Percentiles rank a stretch among this genome's conserved stretches.
Evolutionary conservation across 495 filamentous ascomycete genomes (phyloP).

Genomic region (Penicillium antarcticum): DNA sequence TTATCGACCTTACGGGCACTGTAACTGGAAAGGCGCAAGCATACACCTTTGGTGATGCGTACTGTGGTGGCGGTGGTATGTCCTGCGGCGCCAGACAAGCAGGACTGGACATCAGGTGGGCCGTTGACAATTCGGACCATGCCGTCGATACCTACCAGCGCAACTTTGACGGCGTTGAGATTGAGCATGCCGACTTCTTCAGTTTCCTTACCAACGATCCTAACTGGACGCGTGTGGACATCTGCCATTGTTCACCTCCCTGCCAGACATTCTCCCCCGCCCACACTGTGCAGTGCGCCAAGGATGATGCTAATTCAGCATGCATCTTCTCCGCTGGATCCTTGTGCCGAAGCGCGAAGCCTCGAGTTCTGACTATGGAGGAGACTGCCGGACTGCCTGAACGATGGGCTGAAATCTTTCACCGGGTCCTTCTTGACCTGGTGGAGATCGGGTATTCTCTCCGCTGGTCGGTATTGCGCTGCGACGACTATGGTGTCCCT

Average conservation of each 20-base stretch:
- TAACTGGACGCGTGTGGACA: conserved; percentile 51
- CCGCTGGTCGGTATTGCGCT: conserved; percentile 51
- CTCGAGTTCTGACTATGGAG: conserved; percentile 78
- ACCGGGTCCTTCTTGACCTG: conserved; percentile 61
- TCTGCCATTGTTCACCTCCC: conserved; percentile 78
- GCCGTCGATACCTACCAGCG: conserved; percentile 54
- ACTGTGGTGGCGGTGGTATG: conserved; percentile 75
- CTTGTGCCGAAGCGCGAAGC: conserved; percentile 57
- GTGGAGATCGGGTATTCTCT: conserved; percentile 67
- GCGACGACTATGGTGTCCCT: conserved; percentile 59
- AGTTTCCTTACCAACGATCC: conserved; percentile 27
- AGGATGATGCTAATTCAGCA: conserved; percentile 73
- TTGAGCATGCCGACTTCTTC: conserved; percentile 19
- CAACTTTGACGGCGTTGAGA: conserved; percentile 60
- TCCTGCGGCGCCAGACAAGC: conserved; percentile 65
- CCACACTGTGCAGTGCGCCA: conserved; percentile 59
- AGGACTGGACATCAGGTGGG: conserved; percentile 57
- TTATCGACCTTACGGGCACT: conserved; percentile 18
- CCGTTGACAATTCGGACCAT: conserved; percentile 55
- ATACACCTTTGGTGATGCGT: conserved; percentile 69
- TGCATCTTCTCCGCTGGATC: conserved; percentile 61
- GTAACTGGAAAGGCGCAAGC: conserved; percentile 2
- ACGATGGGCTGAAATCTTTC: conserved; percentile 49
- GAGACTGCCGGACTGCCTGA: conserved; percentile 69
- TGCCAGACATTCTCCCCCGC: conserved; percentile 81